These are phyloP conservation scores for Didymella arachidicola DNA, from an alignment of 2,329 filamentous ascomycete species.

Conservation along the genomic window DNA sequence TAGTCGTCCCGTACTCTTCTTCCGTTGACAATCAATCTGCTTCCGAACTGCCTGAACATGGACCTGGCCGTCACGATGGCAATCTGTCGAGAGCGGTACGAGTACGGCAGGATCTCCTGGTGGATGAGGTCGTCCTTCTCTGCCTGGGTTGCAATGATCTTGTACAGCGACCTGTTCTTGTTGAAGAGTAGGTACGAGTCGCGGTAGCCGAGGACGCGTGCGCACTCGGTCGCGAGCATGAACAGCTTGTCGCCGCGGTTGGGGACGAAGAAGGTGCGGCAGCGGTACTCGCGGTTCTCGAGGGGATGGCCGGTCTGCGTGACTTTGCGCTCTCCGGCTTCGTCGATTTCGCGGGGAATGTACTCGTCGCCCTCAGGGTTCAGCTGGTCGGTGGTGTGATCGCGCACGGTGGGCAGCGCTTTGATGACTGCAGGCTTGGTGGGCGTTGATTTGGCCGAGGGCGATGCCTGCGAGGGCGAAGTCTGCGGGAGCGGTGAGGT, in stretches of 20 bases:
- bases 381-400: slow-evolving; percentile 96
- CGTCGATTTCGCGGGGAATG: slow-evolving; percentile 89
- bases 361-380: slow-evolving; percentile 92
- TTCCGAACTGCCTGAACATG: slow-evolving; percentile 99
- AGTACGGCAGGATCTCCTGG: slow-evolving; percentile 96
- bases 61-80: slow-evolving; percentile 96
- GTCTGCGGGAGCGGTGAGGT: slow-evolving; percentile 57
- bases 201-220: slow-evolving; percentile 88
- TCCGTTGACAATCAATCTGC: slow-evolving; percentile 88
- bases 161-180: slow-evolving; percentile 95
- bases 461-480: slow-evolving; percentile 67
- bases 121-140: slow-evolving; percentile 97
- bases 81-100: slow-evolving; percentile 97
- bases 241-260: slow-evolving; percentile 92
- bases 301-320: slow-evolving; percentile 80
- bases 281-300: slow-evolving; percentile 86
- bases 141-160: slow-evolving; percentile 94
- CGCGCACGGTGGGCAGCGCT: slow-evolving; percentile 91
- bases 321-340: slow-evolving; percentile 94
- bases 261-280: slow-evolving; percentile 91
- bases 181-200: slow-evolving; percentile 99
- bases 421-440: slow-evolving; percentile 83
- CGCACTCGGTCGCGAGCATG: slow-evolving; percentile 98
- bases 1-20: slow-evolving; percentile 95
- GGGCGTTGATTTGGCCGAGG: slow-evolving; percentile 76